Conservation (phyloP, 2,329 filamentous ascomycete genomes). For the Sarocladiaceae sp. region DNA sequence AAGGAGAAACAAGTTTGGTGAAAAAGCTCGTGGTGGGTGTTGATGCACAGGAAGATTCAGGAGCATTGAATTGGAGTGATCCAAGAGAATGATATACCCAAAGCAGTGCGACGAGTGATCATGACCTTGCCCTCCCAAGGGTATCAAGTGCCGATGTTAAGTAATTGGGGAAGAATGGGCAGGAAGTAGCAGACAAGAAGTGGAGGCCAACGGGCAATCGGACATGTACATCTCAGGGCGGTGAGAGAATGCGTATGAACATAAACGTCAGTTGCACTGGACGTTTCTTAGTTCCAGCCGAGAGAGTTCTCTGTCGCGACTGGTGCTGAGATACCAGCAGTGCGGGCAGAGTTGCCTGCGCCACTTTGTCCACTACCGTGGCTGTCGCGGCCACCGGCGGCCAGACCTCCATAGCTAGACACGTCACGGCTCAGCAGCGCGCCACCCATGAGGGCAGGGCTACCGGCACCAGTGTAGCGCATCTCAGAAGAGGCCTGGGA, state of each 20-base stretch:
- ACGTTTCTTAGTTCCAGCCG: conserved; percentile 74
- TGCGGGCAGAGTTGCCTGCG: conserved; percentile 50
- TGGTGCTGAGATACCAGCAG: conserved; percentile 75
- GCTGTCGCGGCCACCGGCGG: conserved; percentile 48
- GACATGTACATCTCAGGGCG: conserved; percentile 3
- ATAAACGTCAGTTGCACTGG: neutral
- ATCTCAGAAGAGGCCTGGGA: conserved; percentile 44
- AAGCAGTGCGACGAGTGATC: neutral
- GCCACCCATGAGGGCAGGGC: conserved; percentile 66
- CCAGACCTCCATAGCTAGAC: conserved; percentile 48
- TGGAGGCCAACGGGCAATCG: neutral
- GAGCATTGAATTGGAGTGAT: too few relatives aligned
- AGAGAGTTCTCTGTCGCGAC: conserved; percentile 93
- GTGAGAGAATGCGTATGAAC: neutral
- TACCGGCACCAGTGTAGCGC: conserved; percentile 44
- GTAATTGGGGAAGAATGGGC: neutral
- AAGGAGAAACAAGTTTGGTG: neutral
- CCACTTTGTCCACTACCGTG: conserved; percentile 62
- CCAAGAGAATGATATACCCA: neutral
- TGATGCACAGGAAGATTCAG: neutral
- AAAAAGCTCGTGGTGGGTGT: conserved; percentile 3
- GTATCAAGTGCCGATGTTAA: conserved; percentile 10
- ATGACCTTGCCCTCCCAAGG: conserved; percentile 10
- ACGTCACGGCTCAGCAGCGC: conserved; percentile 56
- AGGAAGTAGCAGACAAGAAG: neutral